These are phyloP conservation scores for Lasiodiplodia hormozganensis DNA, from an alignment of 2,329 filamentous ascomycete genomes.

Conservation along the genomic window DNA sequence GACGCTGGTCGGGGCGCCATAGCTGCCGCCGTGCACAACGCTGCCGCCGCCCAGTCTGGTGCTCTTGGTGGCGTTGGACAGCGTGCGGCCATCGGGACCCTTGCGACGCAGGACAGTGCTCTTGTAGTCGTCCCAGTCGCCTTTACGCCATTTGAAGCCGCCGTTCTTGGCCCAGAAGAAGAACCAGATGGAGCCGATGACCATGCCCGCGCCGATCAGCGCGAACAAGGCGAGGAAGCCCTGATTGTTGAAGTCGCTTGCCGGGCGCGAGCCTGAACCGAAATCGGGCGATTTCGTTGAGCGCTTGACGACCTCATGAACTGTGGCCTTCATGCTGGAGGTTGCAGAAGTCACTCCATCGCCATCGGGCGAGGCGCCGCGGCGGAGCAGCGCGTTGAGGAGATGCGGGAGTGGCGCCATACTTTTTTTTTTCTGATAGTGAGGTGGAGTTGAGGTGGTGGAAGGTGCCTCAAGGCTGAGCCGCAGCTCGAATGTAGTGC, in stretches of 20 bases:
- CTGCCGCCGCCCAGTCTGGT: slow-evolving; percentile 89
- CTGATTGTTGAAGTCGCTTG: slow-evolving; percentile 52
- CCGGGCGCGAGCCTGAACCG: slow-evolving; percentile 44
- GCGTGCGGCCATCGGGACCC: slow-evolving; percentile 85
- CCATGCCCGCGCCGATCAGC: slow-evolving; percentile 80
- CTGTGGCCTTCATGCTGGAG: neutral
- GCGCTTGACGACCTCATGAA: slow-evolving; percentile 21
- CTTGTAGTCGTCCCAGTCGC: slow-evolving; percentile 99
- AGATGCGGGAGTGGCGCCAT: slow-evolving; percentile 24
- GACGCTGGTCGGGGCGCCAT: slow-evolving; percentile 40
- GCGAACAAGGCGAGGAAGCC: slow-evolving; percentile 88
- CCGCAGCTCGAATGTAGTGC: slow-evolving; percentile 8
- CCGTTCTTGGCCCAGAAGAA: slow-evolving; percentile 97
- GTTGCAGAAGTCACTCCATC: neutral
- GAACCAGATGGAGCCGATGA: slow-evolving; percentile 86
- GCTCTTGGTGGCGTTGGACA: slow-evolving; percentile 80
- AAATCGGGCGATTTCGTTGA: slow-evolving; percentile 32
- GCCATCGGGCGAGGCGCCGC: slow-evolving; percentile 1
- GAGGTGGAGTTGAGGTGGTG: neutral
- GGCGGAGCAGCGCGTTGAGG: slow-evolving; percentile 14
- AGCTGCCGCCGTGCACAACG: slow-evolving; percentile 71
- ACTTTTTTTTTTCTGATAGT: neutral
- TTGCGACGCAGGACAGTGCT: slow-evolving; percentile 87
- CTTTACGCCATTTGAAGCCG: slow-evolving; percentile 83
- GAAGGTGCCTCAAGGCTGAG: slow-evolving; percentile 1